These are phyloP conservation scores for Moesziomyces parantarcticus DNA, from an alignment of 1,284 basidiomycete species.

Conservation along the genomic window DNA sequence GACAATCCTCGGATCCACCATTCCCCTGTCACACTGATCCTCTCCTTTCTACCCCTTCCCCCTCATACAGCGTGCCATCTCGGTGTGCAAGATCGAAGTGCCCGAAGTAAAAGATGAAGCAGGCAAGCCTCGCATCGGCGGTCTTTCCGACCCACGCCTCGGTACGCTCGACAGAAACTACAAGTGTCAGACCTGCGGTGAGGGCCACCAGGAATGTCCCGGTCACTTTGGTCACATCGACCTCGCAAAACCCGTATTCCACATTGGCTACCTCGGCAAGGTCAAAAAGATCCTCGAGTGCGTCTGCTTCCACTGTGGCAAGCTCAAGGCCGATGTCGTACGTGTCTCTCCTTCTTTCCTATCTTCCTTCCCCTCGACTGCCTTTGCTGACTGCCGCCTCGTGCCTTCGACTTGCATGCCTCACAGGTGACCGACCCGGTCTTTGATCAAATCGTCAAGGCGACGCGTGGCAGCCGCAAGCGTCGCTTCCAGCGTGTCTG, in stretches of 20 bases:
- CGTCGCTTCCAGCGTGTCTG: conserved; percentile 64
- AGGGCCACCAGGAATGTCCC: conserved; percentile 75
- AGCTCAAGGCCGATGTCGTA: conserved; percentile 84
- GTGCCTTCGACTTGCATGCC: background rate
- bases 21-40: conserved; percentile 1
- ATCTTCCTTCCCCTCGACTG: background rate
- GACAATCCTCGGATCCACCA: background rate
- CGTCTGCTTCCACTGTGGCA: conserved; percentile 98
- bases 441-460: conserved; percentile 59
- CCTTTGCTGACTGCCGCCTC: background rate
- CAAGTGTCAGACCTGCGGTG: conserved; percentile 98
- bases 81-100: conserved; percentile 96
- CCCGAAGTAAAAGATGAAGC: conserved; percentile 97
- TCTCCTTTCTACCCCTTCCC: conserved; percentile 1
- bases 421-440: conserved; percentile 58
- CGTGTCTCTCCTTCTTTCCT: conserved; percentile 9
- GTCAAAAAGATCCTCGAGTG: conserved; percentile 99
- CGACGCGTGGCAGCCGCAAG: conserved; percentile 61
- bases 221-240: conserved; percentile 99
- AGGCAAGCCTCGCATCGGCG: conserved; percentile 84
- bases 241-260: conserved; percentile 93
- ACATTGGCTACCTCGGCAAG: conserved; percentile 97
- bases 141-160: conserved; percentile 97
- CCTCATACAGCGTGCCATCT: conserved; percentile 82
- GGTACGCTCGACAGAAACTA: conserved; percentile 98